These are phyloP conservation scores for Suhomyces vadensis DNA, from an alignment of 805 yeast genomes.

Conservation along the genomic window DNA sequence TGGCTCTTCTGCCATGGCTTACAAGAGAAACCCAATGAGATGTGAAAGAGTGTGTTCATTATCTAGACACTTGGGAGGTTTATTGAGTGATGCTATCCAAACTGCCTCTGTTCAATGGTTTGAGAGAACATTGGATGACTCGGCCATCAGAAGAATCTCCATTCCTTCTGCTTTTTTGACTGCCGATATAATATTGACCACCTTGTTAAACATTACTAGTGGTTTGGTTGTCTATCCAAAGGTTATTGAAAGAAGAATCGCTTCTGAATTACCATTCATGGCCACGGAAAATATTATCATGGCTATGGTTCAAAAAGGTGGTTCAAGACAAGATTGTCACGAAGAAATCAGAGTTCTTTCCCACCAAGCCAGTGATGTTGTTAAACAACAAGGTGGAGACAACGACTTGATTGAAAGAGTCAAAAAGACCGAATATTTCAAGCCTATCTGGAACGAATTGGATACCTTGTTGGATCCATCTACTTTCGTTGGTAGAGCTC, in stretches of 20 bases:
- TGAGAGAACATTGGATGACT: constrained; percentile 97
- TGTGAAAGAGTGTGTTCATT: constrained; percentile 98
- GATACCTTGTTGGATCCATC: constrained; percentile 83
- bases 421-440: constrained; percentile 72
- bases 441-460: constrained; percentile 85
- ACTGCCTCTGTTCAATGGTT: constrained; percentile 99
- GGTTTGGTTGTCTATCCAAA: constrained; percentile 98
- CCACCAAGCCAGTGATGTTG: constrained; percentile 96
- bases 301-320: constrained; percentile 99
- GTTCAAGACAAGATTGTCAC: constrained; percentile 96
- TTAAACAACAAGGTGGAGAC: constrained; percentile 97
- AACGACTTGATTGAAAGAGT: constrained; percentile 93
- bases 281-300: constrained; percentile 98
- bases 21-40: constrained; percentile 99
- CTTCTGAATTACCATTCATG: constrained; percentile 96
- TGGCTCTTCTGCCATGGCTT: constrained; percentile 98
- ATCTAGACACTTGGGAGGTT: constrained; percentile 90
- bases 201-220: constrained; percentile 86
- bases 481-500: constrained; percentile 98
- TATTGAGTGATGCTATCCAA: constrained; percentile 90
- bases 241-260: constrained; percentile 96
- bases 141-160: constrained; percentile 96
- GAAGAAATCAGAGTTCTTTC: constrained; percentile 95
- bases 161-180: constrained; percentile 96
- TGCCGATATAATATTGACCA: constrained; percentile 87